A percentile compares a stretch with the other conserved stretches of the same genome.
Conservation (phyloP, 164 flowering plant genomes). For the Saururus chinensis region DNA sequence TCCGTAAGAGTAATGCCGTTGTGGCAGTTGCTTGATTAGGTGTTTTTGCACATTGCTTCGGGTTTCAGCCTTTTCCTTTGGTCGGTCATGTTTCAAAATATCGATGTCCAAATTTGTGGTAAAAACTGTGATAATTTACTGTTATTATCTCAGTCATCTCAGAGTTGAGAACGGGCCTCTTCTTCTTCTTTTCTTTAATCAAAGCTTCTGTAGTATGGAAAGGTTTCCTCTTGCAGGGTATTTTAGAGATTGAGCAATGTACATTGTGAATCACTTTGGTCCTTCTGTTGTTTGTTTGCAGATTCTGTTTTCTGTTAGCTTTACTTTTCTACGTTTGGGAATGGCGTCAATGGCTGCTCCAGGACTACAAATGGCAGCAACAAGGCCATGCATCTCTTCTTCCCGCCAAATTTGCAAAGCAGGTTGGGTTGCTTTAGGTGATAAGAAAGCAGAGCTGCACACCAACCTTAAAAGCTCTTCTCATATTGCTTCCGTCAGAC, state of each 20-base stretch:
- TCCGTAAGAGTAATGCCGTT: too few species aligned
- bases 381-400: conserved; percentile 39
- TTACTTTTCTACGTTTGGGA: conserved; percentile 6
- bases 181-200: background rate
- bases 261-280: background rate
- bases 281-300: background rate
- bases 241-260: background rate
- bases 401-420: conserved; percentile 21
- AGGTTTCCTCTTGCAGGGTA: background rate
- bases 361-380: conserved; percentile 43
- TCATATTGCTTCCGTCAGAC: conserved; percentile 27
- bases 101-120: background rate
- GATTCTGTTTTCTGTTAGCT: background rate
- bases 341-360: conserved; percentile 58
- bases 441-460: conserved; percentile 20
- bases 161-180: too few species aligned
- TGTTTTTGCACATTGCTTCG: too few species aligned
- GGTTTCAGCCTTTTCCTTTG: too few species aligned
- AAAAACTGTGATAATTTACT: background rate
- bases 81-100: background rate
- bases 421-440: conserved; percentile 19
- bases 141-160: background rate
- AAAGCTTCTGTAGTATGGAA: background rate
- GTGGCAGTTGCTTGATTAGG: too few species aligned
- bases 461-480: conserved; percentile 29